These are phyloP conservation scores for Silene noctiflora DNA, from an alignment of 179 eudicot genomes.

Conservation along the genomic window DNA sequence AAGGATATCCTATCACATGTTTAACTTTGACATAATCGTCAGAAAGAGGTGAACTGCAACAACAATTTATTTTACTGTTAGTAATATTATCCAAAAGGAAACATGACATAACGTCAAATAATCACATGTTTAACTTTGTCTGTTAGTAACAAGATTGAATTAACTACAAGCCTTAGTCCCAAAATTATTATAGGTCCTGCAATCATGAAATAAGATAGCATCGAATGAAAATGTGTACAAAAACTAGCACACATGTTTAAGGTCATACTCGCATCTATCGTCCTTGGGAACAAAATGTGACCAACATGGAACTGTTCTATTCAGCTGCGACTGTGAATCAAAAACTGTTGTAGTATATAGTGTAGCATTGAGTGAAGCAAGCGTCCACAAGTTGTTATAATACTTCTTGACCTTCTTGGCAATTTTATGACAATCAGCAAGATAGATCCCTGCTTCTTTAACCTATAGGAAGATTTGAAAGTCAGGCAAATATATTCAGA, in stretches of 20 bases:
- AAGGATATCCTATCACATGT: constrained; percentile 64
- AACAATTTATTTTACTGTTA: constrained; percentile 17
- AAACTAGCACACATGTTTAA: not conserved
- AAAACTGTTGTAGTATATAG: constrained; percentile 49
- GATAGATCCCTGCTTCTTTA: constrained; percentile 79
- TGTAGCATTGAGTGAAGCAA: constrained; percentile 60
- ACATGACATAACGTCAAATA: no score
- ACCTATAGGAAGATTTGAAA: constrained; percentile 46
- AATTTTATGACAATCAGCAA: constrained; percentile 58
- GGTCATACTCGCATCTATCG: constrained; percentile 68
- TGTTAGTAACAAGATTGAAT: not conserved
- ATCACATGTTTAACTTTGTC: not conserved
- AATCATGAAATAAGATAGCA: not conserved
- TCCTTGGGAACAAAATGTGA: constrained; percentile 57
- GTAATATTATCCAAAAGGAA: not conserved
- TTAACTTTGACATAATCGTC: constrained; percentile 41
- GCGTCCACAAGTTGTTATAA: constrained; percentile 75
- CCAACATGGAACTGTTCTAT: constrained; percentile 89
- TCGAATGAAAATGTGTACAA: not conserved
- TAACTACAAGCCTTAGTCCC: not conserved
- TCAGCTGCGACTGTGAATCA: constrained; percentile 74
- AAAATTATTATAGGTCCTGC: not conserved
- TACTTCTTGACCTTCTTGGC: constrained; percentile 57
- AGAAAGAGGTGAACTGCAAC: constrained; percentile 70
- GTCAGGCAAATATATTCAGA: not conserved